These are phyloP conservation scores for Saccharomycopsis sp. DNA, from an alignment of 805 yeast species.

Conservation along the genomic window DNA sequence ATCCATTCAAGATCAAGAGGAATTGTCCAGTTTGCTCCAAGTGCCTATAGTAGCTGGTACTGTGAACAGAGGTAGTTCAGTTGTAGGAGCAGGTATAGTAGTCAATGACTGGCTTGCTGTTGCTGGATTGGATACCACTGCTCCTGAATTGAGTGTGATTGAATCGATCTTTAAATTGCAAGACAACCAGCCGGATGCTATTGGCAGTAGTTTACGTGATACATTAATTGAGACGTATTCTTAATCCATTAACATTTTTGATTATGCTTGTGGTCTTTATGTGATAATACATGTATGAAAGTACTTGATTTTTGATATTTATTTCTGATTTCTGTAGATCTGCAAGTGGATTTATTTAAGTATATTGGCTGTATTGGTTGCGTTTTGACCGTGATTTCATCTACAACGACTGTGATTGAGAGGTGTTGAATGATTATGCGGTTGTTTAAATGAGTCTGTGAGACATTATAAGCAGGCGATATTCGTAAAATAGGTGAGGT, in stretches of 20 bases:
- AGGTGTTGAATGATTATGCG: no score
- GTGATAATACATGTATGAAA: neutral
- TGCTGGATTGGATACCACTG: slow-evolving; percentile 95
- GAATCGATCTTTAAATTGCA: slow-evolving; percentile 94
- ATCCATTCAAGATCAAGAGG: slow-evolving; percentile 96
- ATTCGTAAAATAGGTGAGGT: no score
- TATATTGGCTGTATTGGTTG: no score
- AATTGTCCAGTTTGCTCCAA: slow-evolving; percentile 87
- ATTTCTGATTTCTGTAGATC: no score
- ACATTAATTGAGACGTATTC: slow-evolving; percentile 90
- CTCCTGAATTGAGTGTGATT: slow-evolving; percentile 94
- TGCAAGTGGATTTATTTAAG: no score
- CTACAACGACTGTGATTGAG: no score
- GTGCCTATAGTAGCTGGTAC: slow-evolving; percentile 99
- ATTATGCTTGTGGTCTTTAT: no score
- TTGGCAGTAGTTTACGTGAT: slow-evolving; percentile 80
- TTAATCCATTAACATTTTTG: no score
- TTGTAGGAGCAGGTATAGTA: slow-evolving; percentile 98
- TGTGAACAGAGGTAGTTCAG: slow-evolving; percentile 94
- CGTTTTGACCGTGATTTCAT: no score
- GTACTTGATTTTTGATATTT: neutral
- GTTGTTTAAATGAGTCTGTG: no score
- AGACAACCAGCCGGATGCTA: slow-evolving; percentile 84
- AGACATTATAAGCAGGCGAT: no score
- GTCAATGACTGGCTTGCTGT: slow-evolving; percentile 98